phyloP scores from a whole-genome alignment of 495 filamentous ascomycete species.

The Glutinoglossum americanum region DNA sequence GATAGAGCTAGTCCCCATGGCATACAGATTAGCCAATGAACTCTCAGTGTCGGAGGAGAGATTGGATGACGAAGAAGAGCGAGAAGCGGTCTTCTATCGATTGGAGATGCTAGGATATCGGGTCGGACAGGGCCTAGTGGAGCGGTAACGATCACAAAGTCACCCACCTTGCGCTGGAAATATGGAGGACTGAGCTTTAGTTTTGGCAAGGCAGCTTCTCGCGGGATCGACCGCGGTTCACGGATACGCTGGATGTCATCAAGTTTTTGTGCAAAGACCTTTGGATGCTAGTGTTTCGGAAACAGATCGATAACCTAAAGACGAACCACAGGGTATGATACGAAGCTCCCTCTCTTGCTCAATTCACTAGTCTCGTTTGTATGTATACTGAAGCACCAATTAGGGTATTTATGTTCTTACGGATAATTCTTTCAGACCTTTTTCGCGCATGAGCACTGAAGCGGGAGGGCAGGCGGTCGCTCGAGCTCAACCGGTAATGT shows the following conservation, averaged over 20 bases:
- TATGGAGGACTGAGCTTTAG: no score
- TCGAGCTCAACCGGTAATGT: constrained; percentile 58
- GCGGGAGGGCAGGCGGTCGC: constrained; percentile 44
- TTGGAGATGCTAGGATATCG: constrained; percentile 77
- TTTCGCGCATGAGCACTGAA: constrained; percentile 68
- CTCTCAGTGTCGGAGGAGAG: constrained; percentile 20
- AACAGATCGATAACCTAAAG: constrained; percentile 95
- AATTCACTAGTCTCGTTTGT: neutral
- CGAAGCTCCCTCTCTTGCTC: neutral
- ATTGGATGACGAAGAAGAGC: constrained; percentile 55
- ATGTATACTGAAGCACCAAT: neutral
- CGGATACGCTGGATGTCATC: constrained; percentile 30
- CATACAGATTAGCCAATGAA: constrained; percentile 52
- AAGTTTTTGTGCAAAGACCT: constrained; percentile 98
- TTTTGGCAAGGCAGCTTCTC: no score
- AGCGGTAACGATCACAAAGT: no score
- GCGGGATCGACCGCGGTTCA: constrained; percentile 42
- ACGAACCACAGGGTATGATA: constrained; percentile 80
- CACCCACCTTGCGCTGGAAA: no score
- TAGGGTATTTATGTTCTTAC: constrained; percentile 94
- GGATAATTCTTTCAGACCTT: constrained; percentile 78
- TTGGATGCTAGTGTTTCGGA: constrained; percentile 82
- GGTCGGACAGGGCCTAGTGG: constrained; percentile 80
- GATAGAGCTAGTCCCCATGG: constrained; percentile 90
- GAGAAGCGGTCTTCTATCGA: constrained; percentile 63